These are phyloP conservation scores for Fusarium secorum DNA, from an alignment of 2,329 filamentous ascomycete species.

Conservation along the genomic window DNA sequence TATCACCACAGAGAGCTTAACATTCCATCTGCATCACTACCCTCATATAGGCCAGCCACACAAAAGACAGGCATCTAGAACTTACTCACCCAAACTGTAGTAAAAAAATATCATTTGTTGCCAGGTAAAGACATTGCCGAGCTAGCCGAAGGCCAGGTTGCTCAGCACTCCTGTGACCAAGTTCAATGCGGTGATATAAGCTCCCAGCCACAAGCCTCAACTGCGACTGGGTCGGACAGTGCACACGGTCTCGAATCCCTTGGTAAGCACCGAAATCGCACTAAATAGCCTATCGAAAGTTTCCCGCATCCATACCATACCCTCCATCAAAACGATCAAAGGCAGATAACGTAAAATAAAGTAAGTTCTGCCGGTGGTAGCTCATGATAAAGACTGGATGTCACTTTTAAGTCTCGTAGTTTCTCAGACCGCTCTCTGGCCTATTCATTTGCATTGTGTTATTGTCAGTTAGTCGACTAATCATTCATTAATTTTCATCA, in stretches of 20 bases:
- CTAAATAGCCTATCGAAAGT: not conserved
- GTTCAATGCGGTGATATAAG: not conserved
- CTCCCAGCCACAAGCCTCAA: not conserved
- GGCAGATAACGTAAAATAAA: not conserved
- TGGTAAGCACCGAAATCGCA: not conserved
- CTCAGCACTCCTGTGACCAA: not conserved
- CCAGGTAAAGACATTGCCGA: not conserved
- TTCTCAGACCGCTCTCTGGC: not conserved
- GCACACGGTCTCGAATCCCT: not conserved
- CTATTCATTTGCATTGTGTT: not conserved
- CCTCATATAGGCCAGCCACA: not conserved
- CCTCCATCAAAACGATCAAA: not conserved
- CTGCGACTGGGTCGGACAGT: not conserved
- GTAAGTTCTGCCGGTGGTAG: not conserved
- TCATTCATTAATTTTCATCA: accelerated
- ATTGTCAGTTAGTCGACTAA: accelerated
- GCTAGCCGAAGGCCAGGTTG: not conserved
- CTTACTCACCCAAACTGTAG: not conserved
- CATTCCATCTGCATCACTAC: not conserved
- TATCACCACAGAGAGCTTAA: not conserved
- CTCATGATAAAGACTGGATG: not conserved
- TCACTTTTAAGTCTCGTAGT: not conserved
- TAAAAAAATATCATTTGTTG: accelerated
- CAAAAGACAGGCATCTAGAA: not conserved
- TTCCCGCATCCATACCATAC: not conserved